A percentile compares a stretch with the other conserved stretches of the same genome.
These are phyloP conservation scores for Gamarada debralockiae DNA, from an alignment of 495 filamentous ascomycete genomes.

Conservation along the genomic window DNA sequence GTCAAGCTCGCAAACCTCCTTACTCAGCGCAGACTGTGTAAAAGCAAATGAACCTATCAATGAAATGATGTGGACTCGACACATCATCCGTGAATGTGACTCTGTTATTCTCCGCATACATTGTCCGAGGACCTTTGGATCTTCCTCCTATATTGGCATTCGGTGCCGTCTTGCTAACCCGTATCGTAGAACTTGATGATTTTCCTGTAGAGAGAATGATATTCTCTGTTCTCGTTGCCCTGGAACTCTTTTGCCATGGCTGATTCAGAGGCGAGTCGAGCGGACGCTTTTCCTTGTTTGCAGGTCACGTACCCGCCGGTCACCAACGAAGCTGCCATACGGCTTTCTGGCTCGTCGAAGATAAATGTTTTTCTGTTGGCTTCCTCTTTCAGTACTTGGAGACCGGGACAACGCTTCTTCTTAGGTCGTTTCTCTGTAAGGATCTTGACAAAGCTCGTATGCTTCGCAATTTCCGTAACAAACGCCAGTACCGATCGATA, in stretches of 20 bases:
- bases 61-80: slow-evolving; percentile 10
- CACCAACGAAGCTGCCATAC: slow-evolving; percentile 6
- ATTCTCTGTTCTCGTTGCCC: background rate
- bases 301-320: slow-evolving; percentile 2
- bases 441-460: slow-evolving; percentile 3
- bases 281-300: slow-evolving; percentile 13
- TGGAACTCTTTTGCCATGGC: background rate
- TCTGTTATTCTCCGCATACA: slow-evolving; percentile 10
- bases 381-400: background rate
- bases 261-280: slow-evolving; percentile 1
- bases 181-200: slow-evolving; percentile 14
- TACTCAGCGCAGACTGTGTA: slow-evolving; percentile 32
- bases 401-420: slow-evolving; percentile 10
- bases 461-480: slow-evolving; percentile 1
- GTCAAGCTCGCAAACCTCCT: slow-evolving; percentile 47
- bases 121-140: slow-evolving; percentile 5
- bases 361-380: background rate
- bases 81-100: slow-evolving; percentile 21
- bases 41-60: background rate
- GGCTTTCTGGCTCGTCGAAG: background rate
- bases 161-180: background rate
- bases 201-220: slow-evolving; percentile 7
- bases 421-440: slow-evolving; percentile 5
- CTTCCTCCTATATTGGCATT: background rate
- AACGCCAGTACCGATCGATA: slow-evolving; percentile 11